Conservation (phyloP, 139 green algal genomes). For the Zygnema cylindricum region DNA sequence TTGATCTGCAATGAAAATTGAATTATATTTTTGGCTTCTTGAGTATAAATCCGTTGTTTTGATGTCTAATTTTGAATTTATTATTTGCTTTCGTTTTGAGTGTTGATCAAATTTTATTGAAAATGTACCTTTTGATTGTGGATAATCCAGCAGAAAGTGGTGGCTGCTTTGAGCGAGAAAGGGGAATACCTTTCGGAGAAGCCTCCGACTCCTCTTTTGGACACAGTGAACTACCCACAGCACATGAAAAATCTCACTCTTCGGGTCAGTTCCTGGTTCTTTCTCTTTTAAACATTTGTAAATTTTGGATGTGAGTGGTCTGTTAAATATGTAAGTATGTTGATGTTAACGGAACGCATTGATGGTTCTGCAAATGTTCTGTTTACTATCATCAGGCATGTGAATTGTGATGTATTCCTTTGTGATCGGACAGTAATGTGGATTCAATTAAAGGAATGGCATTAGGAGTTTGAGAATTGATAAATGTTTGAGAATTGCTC, state of each 20-base stretch:
- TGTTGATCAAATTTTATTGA: too few relatives aligned
- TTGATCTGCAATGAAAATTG: not conserved
- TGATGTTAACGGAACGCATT: too few relatives aligned
- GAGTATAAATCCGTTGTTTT: not conserved
- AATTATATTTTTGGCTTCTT: not conserved
- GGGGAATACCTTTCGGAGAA: slow-evolving; percentile 62
- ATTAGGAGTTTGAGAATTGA: too few relatives aligned
- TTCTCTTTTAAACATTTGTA: too few relatives aligned
- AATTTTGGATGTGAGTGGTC: too few relatives aligned
- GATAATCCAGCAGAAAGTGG: slow-evolving; percentile 2
- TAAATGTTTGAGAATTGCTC: too few relatives aligned
- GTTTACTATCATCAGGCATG: too few relatives aligned
- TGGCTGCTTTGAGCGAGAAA: slow-evolving; percentile 39
- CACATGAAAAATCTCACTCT: slow-evolving; percentile 97
- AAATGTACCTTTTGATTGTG: not conserved
- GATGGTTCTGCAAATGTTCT: too few relatives aligned
- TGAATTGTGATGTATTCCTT: too few relatives aligned
- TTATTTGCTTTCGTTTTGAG: slow-evolving; percentile 7
- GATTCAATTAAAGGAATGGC: too few relatives aligned
- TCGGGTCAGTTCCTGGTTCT: slow-evolving; percentile 36
- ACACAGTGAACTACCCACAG: slow-evolving; percentile 96
- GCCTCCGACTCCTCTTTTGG: slow-evolving; percentile 89
- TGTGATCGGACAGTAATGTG: too few relatives aligned
- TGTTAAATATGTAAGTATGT: too few relatives aligned
- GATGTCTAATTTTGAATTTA: not conserved